Evolutionary conservation across 352 stramenopile species (phyloP).

Genomic region (Albugo laibachii): DNA sequence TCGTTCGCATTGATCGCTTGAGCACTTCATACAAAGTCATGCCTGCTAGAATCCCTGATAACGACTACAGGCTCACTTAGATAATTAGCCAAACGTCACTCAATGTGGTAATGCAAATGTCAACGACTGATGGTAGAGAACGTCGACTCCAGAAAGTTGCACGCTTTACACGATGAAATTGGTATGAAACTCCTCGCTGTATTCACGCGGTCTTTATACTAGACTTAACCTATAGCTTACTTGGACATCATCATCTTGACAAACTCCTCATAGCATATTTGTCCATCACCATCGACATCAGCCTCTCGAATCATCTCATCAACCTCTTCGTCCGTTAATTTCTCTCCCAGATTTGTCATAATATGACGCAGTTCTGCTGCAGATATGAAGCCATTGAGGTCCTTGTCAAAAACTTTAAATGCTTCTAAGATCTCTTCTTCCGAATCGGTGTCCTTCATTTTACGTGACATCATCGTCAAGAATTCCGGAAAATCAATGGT

Average conservation of each 20-base stretch:
- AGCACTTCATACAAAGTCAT: no score
- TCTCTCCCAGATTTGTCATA: constrained; percentile 98
- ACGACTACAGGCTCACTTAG: no score
- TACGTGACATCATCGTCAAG: constrained; percentile 98
- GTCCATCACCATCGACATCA: constrained; percentile 95
- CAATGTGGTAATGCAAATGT: no score
- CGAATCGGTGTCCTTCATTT: constrained; percentile 98
- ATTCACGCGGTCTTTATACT: no score
- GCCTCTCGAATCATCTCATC: constrained; percentile 99
- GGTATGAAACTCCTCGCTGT: no score
- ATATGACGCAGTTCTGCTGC: constrained; percentile 95
- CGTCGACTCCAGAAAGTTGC: no score
- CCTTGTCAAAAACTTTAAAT: constrained; percentile 98
- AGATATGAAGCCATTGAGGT: constrained; percentile 98
- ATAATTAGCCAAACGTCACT: no score
- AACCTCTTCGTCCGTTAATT: constrained; percentile 96
- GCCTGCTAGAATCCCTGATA: no score
- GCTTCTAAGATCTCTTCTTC: constrained; percentile 97
- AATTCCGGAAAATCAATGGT: constrained; percentile 99
- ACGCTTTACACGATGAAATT: no score
- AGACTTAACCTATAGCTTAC: constrained; percentile 27
- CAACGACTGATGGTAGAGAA: no score
- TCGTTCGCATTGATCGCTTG: no score
- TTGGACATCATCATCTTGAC: constrained; percentile 99
- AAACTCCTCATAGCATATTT: constrained; percentile 99